Percentiles rank a stretch among this genome's conserved stretches.
Conservation (phyloP, 1,139 yeast species). For the Scheffersomyces illinoinensis region DNA sequence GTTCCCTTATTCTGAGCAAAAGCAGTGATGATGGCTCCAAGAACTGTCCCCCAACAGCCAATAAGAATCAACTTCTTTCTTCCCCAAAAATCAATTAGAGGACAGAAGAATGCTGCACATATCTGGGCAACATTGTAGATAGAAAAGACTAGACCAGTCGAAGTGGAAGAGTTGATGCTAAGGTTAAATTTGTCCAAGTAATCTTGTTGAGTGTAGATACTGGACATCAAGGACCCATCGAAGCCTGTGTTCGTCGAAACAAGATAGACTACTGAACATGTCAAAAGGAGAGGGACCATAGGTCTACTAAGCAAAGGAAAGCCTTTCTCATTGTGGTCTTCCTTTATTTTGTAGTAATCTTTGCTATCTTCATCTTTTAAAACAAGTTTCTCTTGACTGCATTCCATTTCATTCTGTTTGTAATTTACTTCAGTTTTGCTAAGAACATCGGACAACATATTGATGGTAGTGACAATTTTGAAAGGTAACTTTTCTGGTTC, state of each 20-base stretch:
- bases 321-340: neutral
- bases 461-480: neutral
- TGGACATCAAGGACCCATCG: conserved; percentile 19
- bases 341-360: neutral
- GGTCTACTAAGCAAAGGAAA: neutral
- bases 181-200: conserved; percentile 15
- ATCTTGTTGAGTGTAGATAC: conserved; percentile 17
- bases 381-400: neutral
- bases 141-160: conserved; percentile 20
- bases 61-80: conserved; percentile 18
- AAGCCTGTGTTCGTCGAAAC: conserved; percentile 19
- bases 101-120: conserved; percentile 14
- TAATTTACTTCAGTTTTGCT: neutral
- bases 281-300: conserved; percentile 9
- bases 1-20: conserved; percentile 17
- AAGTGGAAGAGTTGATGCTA: conserved; percentile 13
- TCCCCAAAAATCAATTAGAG: conserved; percentile 9
- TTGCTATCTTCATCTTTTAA: neutral
- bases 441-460: neutral
- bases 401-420: neutral
- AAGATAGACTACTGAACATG: conserved; percentile 12
- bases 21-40: conserved; percentile 27
- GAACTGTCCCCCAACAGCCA: conserved; percentile 18
- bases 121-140: conserved; percentile 21
- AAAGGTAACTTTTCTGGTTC: neutral